These are phyloP conservation scores for Leptomonas seymouri DNA, from an alignment of 208 protist genomes.

Conservation along the genomic window DNA sequence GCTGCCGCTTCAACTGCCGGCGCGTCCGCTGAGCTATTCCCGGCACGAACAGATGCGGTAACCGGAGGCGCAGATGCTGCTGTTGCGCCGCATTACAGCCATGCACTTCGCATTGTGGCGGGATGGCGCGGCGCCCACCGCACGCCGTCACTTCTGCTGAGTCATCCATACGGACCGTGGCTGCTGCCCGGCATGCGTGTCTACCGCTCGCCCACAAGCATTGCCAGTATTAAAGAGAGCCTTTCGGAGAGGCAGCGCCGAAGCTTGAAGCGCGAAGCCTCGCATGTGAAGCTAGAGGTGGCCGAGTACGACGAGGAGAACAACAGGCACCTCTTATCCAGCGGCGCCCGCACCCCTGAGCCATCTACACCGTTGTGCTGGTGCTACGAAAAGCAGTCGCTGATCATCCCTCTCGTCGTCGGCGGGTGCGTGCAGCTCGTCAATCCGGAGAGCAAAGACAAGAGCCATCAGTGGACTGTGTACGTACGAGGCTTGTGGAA, in stretches of 20 bases:
- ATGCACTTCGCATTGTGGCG: background rate
- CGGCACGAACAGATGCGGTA: background rate
- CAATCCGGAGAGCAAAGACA: constrained; percentile 65
- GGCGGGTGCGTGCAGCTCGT: constrained; percentile 71
- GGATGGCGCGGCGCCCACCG: constrained; percentile 14
- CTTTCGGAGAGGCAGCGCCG: background rate
- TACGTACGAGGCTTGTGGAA: constrained; percentile 88
- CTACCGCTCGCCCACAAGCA: background rate
- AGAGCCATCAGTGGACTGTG: constrained; percentile 87
- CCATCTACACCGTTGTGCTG: background rate
- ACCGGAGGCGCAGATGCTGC: too few relatives aligned
- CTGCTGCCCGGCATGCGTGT: constrained; percentile 28
- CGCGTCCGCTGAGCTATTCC: background rate
- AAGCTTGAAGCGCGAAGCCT: background rate
- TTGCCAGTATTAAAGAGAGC: background rate
- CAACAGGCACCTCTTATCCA: background rate
- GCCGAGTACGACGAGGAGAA: background rate
- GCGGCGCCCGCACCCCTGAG: background rate
- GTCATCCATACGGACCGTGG: constrained; percentile 18
- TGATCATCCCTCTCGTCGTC: constrained; percentile 72
- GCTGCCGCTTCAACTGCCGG: background rate
- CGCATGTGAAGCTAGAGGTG: constrained; percentile 11
- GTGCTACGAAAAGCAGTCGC: constrained; percentile 15
- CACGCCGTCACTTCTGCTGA: constrained; percentile 37
- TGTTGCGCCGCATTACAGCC: background rate